Conservation (phyloP, 2,329 filamentous ascomycete species). For the Talaromyces sp. region DNA sequence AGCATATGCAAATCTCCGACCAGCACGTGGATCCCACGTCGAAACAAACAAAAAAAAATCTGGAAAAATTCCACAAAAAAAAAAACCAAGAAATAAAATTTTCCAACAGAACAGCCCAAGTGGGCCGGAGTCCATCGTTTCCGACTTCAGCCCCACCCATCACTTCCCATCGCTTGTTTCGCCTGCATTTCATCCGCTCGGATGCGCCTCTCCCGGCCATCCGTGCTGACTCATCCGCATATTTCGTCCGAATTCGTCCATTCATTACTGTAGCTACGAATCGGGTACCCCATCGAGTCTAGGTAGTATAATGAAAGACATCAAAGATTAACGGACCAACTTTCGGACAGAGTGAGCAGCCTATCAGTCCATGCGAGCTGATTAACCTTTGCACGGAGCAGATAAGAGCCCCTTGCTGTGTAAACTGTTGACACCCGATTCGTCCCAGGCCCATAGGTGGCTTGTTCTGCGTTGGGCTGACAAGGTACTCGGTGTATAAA, state of each 20-base stretch:
- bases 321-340: neutral
- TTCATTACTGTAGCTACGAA: neutral
- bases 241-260: constrained; percentile 2
- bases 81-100: neutral
- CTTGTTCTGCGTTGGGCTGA: no score
- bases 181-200: constrained; percentile 3
- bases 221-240: constrained; percentile 14
- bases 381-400: no score
- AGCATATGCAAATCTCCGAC: neutral
- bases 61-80: neutral
- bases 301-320: no score
- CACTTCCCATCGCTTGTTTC: neutral
- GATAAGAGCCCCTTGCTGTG: no score
- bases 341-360: no score
- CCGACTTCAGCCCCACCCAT: constrained; percentile 3
- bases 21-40: neutral
- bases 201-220: constrained; percentile 1
- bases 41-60: neutral
- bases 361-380: no score
- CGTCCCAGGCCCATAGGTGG: no score
- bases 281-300: no score
- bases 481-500: no score
- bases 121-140: constrained; percentile 8
- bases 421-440: no score
- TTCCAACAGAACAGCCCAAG: neutral